Evolutionary conservation across 352 stramenopile genomes (phyloP).

Genomic region (Phytophthora podocarpi): DNA sequence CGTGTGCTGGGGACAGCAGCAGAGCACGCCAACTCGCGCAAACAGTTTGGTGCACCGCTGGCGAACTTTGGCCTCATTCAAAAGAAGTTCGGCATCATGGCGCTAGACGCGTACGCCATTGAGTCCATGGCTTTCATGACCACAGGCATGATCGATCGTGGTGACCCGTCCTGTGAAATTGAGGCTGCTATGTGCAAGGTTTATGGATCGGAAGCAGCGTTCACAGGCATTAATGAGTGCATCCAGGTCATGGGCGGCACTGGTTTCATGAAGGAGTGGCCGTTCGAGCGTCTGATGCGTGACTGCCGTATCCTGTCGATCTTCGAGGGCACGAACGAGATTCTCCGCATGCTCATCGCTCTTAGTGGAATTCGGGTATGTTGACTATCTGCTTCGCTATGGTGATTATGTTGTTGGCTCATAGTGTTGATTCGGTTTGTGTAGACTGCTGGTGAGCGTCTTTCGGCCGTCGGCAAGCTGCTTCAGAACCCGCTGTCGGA

Average conservation of each 20-base stretch:
- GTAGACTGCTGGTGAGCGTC: conserved; percentile 79
- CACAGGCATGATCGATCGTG: conserved; percentile 89
- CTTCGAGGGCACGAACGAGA: conserved; percentile 93
- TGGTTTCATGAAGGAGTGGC: conserved; percentile 93
- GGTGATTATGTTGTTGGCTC: conserved; percentile 6
- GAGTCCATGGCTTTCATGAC: conserved; percentile 92
- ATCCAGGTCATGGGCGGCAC: conserved; percentile 90
- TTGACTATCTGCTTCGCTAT: conserved; percentile 13
- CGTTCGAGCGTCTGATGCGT: conserved; percentile 91
- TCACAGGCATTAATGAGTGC: conserved; percentile 86
- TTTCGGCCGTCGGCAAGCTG: conserved; percentile 78
- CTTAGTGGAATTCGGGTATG: conserved; percentile 81
- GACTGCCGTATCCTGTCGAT: conserved; percentile 92
- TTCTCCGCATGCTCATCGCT: conserved; percentile 92
- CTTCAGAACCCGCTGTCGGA: conserved; percentile 86
- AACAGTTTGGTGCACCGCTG: conserved; percentile 80
- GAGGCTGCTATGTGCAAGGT: conserved; percentile 91
- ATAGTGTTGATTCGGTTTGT: conserved; percentile 10
- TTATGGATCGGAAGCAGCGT: conserved; percentile 85
- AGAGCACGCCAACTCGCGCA: conserved; percentile 79
- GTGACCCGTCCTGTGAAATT: conserved; percentile 86
- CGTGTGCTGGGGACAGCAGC: conserved; percentile 69
- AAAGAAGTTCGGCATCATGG: conserved; percentile 89
- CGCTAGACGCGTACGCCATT: conserved; percentile 82
- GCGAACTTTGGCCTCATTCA: conserved; percentile 86